Conservation (phyloP, 345 rosid genomes). For the Syzygium aromaticum region DNA sequence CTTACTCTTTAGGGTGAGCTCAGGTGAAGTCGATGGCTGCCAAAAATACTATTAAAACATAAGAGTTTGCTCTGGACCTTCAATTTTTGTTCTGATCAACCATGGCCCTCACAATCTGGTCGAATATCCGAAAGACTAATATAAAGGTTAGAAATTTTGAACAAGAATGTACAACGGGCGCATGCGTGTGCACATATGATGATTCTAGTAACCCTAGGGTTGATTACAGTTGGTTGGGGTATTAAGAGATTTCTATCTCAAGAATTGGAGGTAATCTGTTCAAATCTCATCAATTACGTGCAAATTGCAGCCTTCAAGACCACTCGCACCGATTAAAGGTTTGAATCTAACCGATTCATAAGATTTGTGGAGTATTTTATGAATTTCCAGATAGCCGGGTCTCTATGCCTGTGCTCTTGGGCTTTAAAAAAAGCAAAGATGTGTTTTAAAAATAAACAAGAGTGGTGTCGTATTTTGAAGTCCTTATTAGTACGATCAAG, state of each 20-base stretch:
- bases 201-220: neutral
- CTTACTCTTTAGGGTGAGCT: too few species aligned
- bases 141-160: neutral
- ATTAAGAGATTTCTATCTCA: neutral
- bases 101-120: neutral
- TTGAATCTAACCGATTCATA: neutral
- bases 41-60: neutral
- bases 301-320: neutral
- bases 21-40: neutral
- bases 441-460: neutral
- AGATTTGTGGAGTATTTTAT: neutral
- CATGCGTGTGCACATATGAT: neutral
- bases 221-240: neutral
- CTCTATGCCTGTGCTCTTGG: neutral
- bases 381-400: neutral
- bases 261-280: neutral
- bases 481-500: neutral
- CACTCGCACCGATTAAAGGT: neutral
- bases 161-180: neutral
- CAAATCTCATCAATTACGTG: neutral
- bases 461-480: neutral
- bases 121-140: neutral
- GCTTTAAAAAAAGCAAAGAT: neutral
- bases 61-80: neutral
- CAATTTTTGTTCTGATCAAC: neutral